Conservation (phyloP, 352 stramenopile genomes). For the Phytophthora nicotianae region DNA sequence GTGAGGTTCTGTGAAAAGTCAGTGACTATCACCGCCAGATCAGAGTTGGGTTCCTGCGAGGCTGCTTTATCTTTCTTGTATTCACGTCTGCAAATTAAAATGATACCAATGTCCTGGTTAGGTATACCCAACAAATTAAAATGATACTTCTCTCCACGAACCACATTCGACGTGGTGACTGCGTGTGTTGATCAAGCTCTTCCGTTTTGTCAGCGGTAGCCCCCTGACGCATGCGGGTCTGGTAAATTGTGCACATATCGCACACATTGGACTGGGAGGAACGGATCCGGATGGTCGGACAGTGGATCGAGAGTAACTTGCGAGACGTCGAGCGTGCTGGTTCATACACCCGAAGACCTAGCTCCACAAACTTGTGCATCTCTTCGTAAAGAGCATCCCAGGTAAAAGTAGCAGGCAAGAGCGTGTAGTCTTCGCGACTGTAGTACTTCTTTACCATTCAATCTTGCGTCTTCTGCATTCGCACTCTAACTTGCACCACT, state of each 20-base stretch:
- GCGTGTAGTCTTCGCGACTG: neutral
- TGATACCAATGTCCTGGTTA: neutral
- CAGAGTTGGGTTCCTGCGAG: neutral
- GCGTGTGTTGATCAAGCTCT: neutral
- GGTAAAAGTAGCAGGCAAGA: conserved; percentile 10
- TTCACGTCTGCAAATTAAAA: neutral
- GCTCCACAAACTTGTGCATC: neutral
- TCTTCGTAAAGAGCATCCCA: neutral
- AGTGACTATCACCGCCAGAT: neutral
- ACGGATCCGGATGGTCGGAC: neutral
- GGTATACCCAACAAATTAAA: neutral
- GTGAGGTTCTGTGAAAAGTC: conserved; percentile 26
- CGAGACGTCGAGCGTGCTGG: neutral
- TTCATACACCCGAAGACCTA: neutral
- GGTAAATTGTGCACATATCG: neutral
- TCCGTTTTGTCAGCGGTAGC: neutral
- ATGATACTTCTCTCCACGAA: neutral
- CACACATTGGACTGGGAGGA: neutral
- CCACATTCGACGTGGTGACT: neutral
- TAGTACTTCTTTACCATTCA: neutral
- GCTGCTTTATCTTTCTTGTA: neutral
- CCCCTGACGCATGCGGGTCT: neutral
- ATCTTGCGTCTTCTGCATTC: neutral
- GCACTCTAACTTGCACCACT: neutral
- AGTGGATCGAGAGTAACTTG: neutral